Evolutionary conservation across 768 basidiomycete genomes (phyloP), one percentile per base, ranked within the genome.

Genomic region (Suillus brevipes): DNA sequence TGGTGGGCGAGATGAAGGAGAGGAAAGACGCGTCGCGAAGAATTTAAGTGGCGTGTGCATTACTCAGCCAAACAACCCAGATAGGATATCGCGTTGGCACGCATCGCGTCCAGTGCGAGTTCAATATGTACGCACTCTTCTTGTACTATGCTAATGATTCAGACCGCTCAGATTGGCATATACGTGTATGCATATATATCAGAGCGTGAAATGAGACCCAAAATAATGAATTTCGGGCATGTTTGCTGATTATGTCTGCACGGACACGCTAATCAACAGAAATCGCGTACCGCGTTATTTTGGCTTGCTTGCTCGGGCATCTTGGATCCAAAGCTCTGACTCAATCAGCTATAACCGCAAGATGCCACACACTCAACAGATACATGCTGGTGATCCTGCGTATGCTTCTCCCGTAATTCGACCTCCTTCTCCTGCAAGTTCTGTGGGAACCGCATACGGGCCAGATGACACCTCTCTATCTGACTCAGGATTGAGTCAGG

Each of bases 381-480:
- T 77, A 47, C 75, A 78, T 60, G 58, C 70, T 1, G 73, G 74
- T 40, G 77, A 78, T 56, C 78, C 78, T 38, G 77, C 77, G 2
- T 84, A 84, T 64, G 82, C 78, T 38, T 76, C 83, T 1, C 82
- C 83, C 3, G 74, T 84, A 64, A 77, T 83, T 25, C 80, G 83
- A 42, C 77, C 79, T 9, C 78, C 81, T 6, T 84, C 83, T 3
- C 83, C 83, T 37, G 80, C 80, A 9, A 81, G 79, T 60, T 82
- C 83, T 16, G 76, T 84, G 58, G 82, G 79, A 43, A 83, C 83
- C 49, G 75, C 79, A n/a, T 83, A 83, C 38, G 81, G 78, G 8
- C 74, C 73, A 18, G 83, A 84, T 68, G 80, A 82, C 66, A 83
- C 83, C n/a, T 70, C 69, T 43, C 71, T 71, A n/a, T 77, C 77